These are phyloP conservation scores for Ramaria sp. DNA, from an alignment of 768 basidiomycete species.

Conservation along the genomic window DNA sequence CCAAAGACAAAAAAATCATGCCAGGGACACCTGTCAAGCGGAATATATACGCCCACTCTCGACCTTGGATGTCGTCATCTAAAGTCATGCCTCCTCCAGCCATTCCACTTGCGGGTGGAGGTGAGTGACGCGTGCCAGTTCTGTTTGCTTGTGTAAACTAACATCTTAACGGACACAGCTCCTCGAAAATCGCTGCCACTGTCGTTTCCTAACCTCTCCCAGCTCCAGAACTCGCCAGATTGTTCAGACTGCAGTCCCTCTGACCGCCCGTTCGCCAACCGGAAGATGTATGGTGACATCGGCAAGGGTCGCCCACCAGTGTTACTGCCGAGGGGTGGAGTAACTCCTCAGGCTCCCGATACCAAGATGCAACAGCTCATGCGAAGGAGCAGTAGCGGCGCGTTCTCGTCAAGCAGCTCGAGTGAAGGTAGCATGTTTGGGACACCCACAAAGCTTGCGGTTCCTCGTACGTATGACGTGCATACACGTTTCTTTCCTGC, in stretches of 20 bases:
- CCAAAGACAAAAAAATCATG: constrained; percentile 38
- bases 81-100: constrained; percentile 6
- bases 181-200: constrained; percentile 37
- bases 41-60: constrained; percentile 14
- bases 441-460: constrained; percentile 53
- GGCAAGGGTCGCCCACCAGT: constrained; percentile 45
- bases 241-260: constrained; percentile 9
- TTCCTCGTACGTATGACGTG: constrained; percentile 27
- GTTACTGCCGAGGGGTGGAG: neutral
- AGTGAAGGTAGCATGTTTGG: constrained; percentile 32
- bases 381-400: constrained; percentile 72
- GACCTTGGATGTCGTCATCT: constrained; percentile 18
- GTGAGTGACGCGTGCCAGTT: neutral
- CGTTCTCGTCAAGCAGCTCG: constrained; percentile 65
- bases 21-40: constrained; percentile 82
- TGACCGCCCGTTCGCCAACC: neutral
- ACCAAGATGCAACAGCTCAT: constrained; percentile 43
- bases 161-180: neutral
- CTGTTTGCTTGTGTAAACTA: neutral
- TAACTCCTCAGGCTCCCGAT: neutral
- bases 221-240: constrained; percentile 3
- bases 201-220: constrained; percentile 41
- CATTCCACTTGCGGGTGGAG: neutral
- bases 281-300: constrained; percentile 43
- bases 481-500: neutral